phyloP scores from a whole-genome alignment of 345 rosid genomes.

The Sisymbrium irio region DNA sequence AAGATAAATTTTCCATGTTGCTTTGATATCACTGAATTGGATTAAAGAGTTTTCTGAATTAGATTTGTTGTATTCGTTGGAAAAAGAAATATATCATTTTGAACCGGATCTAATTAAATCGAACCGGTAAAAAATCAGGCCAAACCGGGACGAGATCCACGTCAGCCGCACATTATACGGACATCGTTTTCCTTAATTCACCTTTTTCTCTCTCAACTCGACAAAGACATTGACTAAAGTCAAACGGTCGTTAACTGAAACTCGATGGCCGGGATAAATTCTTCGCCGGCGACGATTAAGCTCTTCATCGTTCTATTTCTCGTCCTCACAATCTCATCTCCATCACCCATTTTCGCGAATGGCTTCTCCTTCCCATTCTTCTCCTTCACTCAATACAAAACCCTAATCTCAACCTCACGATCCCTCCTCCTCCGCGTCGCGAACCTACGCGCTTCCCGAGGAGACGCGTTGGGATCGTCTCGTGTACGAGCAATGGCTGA shows the following conservation, averaged over 20 bases:
- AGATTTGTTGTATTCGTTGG: too few relatives aligned
- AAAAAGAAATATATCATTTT: background rate
- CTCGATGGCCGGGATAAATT: constrained; percentile 37
- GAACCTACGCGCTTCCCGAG: constrained; percentile 67
- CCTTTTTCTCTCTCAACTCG: background rate
- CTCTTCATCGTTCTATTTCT: constrained; percentile 37
- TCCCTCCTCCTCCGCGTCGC: constrained; percentile 73
- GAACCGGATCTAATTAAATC: background rate
- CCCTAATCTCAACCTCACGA: constrained; percentile 57
- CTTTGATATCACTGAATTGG: too few relatives aligned
- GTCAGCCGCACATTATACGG: constrained; percentile 5
- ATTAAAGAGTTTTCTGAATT: too few relatives aligned
- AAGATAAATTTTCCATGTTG: too few relatives aligned
- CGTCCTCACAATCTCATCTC: constrained; percentile 11
- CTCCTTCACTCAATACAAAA: constrained; percentile 43
- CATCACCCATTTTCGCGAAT: constrained; percentile 30
- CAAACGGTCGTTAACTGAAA: constrained; percentile 7
- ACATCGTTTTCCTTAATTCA: background rate
- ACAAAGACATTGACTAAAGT: constrained; percentile 20
- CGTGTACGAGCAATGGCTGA: constrained; percentile 55
- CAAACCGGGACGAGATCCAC: constrained; percentile 1
- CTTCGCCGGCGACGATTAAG: constrained; percentile 14
- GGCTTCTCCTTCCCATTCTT: constrained; percentile 38
- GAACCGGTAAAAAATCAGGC: background rate
- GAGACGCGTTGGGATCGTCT: constrained; percentile 53